Evolutionary conservation across 1,284 basidiomycete genomes (phyloP), one percentile per base, ranked within the genome.

Genomic region (Apiotrichum siamense): DNA sequence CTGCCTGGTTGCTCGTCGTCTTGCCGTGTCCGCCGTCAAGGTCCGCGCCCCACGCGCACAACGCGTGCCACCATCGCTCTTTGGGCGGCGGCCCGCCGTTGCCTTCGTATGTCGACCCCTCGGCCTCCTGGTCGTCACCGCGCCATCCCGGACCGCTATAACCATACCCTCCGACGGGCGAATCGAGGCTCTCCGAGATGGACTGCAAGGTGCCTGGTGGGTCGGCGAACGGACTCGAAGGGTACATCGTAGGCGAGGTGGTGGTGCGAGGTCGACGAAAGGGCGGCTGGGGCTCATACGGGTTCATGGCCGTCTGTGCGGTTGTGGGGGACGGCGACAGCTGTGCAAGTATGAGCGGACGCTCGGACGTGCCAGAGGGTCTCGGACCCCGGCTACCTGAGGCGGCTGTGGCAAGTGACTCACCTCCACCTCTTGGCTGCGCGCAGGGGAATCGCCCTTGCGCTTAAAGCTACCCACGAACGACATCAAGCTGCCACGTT

Each of bases 61-160:
- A 49, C 31, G 67, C 62, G 50, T 69, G 64, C 69, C 69, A 71
- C 69, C 69, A 71, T 44, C 59, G 60, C 29, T 71, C 69, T n/a
- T 44, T 47, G 13, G 48, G 32, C 15, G 50, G 52, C 13, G 23
- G 23, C 4, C 13, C 17, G 17, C 3, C 18, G 15, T 25, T 7
- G 2, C 12, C 25, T 32, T 13, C 31, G 39, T n/a, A n/a, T n/a
- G n/a, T n/a, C n/a, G 26, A 10, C 43, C 47, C 47, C 5, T 41
- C 26, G 59, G 23, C 66, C 63, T 5, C 64, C 64, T 50, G 60
- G 13, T 53, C 63, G 17, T 64, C 66, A 4, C 67, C 65, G 12
- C 64, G 49, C 67, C 65, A 69, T 7, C 52, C 49, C 3, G 62
- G 53, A 1, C 67, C 67, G 6, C 46, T 57, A 40, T 65, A 69